Evolutionary conservation across 2,329 filamentous ascomycete species (phyloP).

Genomic region (Claviceps capensis): DNA sequence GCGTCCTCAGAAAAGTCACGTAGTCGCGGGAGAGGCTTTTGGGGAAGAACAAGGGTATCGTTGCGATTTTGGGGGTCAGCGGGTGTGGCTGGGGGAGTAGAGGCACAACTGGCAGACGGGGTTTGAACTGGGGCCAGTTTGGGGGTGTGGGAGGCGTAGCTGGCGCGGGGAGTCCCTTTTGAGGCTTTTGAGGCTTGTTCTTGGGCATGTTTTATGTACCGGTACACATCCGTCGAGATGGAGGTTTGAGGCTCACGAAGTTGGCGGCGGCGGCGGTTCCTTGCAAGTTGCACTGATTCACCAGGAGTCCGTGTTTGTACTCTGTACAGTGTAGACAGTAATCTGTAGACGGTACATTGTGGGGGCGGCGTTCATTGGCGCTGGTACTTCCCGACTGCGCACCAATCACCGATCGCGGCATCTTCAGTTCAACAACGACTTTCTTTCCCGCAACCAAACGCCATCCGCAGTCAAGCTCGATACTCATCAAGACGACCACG

Average conservation of each 20-base stretch:
- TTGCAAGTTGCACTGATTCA: too few relatives aligned
- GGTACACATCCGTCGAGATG: too few relatives aligned
- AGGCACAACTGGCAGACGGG: conserved; percentile 50
- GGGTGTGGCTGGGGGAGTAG: conserved; percentile 44
- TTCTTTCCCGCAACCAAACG: neutral
- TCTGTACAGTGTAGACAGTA: too few relatives aligned
- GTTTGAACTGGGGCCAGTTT: conserved; percentile 60
- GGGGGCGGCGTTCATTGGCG: too few relatives aligned
- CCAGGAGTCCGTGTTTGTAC: too few relatives aligned
- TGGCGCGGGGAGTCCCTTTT: conserved; percentile 9
- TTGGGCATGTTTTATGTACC: conserved; percentile 17
- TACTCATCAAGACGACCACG: neutral
- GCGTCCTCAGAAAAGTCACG: conserved; percentile 52
- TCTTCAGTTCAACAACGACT: neutral
- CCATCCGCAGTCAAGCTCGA: neutral
- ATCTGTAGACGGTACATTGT: too few relatives aligned
- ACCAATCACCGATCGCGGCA: neutral
- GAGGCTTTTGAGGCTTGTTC: conserved; percentile 16
- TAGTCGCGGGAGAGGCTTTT: conserved; percentile 62
- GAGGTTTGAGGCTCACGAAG: too few relatives aligned
- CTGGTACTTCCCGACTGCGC: neutral
- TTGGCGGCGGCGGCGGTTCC: too few relatives aligned
- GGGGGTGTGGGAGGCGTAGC: conserved; percentile 16
- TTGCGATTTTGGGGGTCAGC: conserved; percentile 48
- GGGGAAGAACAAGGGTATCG: conserved; percentile 63